Evolutionary conservation across 2,329 filamentous ascomycete species (phyloP).

Genomic region (Phyllosticta citrichinensis): DNA sequence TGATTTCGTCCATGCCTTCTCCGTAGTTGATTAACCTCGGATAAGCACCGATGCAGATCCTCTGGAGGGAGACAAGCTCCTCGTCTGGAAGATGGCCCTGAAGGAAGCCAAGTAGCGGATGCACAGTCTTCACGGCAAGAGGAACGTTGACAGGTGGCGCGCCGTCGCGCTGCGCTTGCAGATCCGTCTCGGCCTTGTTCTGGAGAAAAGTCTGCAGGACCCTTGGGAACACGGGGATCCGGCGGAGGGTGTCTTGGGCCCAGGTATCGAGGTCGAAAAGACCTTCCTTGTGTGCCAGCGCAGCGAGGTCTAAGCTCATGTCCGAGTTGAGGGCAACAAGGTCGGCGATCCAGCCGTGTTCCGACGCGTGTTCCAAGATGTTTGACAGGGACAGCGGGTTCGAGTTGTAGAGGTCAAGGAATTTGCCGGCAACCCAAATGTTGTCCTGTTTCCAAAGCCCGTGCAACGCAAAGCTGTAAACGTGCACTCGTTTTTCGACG

Average conservation of each 20-base stretch:
- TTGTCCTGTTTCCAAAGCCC: constrained; percentile 87
- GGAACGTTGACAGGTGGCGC: constrained; percentile 58
- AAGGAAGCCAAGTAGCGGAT: constrained; percentile 67
- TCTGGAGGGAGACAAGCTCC: constrained; percentile 71
- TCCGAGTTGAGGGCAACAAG: constrained; percentile 70
- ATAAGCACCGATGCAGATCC: constrained; percentile 83
- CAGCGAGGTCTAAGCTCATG: constrained; percentile 79
- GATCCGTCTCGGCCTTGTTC: constrained; percentile 76
- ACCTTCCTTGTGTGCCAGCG: constrained; percentile 70
- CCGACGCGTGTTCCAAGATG: constrained; percentile 70
- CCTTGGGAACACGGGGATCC: constrained; percentile 58
- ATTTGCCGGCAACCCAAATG: constrained; percentile 70
- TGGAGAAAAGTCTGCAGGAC: constrained; percentile 70
- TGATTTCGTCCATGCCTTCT: constrained; percentile 82
- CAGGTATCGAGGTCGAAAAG: constrained; percentile 74
- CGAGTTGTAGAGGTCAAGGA: constrained; percentile 66
- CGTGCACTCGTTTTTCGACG: constrained; percentile 63
- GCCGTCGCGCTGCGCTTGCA: constrained; percentile 63
- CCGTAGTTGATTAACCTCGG: constrained; percentile 94
- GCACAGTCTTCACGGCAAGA: constrained; percentile 76
- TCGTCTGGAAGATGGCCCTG: constrained; percentile 49
- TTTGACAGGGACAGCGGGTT: constrained; percentile 57
- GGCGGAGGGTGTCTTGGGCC: constrained; percentile 58
- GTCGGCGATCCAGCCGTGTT: constrained; percentile 75
- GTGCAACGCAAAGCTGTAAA: constrained; percentile 77